Conservation (phyloP, 257 asterid species). For the Gentiana straminea region DNA sequence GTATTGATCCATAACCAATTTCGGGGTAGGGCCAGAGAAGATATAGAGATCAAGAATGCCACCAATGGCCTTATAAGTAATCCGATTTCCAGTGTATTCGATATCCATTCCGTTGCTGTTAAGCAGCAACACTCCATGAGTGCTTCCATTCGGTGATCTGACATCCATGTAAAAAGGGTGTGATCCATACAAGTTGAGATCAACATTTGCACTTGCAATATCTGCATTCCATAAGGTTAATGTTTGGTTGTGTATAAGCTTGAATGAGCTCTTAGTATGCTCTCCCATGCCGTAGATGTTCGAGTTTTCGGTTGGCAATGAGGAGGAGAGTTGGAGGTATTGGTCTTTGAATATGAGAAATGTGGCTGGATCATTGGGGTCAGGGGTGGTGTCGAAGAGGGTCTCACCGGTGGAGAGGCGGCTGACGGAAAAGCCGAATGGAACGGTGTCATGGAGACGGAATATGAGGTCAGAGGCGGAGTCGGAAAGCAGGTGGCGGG, state of each 20-base stretch:
- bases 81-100: conserved; percentile 53
- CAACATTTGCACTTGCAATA: conserved; percentile 38
- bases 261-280: conserved; percentile 63
- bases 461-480: conserved; percentile 23
- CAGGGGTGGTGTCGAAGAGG: conserved; percentile 28
- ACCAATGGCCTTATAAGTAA: conserved; percentile 73
- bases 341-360: conserved; percentile 57
- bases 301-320: conserved; percentile 38
- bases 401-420: conserved; percentile 29
- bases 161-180: conserved; percentile 92
- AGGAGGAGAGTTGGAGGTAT: conserved; percentile 71
- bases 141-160: conserved; percentile 45
- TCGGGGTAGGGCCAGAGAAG: conserved; percentile 75
- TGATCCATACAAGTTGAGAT: conserved; percentile 69
- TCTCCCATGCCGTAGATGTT: conserved; percentile 81
- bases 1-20: conserved; percentile 66
- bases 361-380: conserved; percentile 9
- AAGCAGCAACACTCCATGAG: conserved; percentile 71
- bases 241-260: conserved; percentile 40
- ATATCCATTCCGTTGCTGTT: conserved; percentile 89
- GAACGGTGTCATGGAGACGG: conserved; percentile 27
- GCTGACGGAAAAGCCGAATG: conserved; percentile 25
- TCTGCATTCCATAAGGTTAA: conserved; percentile 88
- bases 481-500: conserved; percentile 8
- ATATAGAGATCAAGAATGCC: conserved; percentile 71